Conservation (phyloP, 345 rosid species). For the Euphorbia peplus region DNA sequence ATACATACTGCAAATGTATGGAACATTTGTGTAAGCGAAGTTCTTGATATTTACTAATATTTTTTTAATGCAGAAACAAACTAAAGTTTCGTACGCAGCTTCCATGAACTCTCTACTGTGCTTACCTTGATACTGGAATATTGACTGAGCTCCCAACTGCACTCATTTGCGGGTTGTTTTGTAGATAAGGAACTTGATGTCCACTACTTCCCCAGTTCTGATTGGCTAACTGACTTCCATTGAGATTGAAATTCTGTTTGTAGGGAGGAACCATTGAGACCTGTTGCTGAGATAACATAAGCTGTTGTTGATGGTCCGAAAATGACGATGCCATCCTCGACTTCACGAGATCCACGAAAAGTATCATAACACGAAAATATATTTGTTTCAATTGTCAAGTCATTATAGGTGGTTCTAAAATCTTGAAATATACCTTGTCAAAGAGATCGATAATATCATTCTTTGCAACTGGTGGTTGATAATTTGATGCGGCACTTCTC, state of each 20-base stretch:
- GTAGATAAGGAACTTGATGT: slow-evolving; percentile 32
- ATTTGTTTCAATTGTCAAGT: background rate
- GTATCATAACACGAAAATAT: too few species aligned
- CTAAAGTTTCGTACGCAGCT: too few species aligned
- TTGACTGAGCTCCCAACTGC: slow-evolving; percentile 31
- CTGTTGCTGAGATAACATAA: slow-evolving; percentile 24
- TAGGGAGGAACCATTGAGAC: too few species aligned
- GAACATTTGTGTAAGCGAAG: too few species aligned
- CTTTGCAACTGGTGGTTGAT: slow-evolving; percentile 32
- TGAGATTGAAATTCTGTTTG: slow-evolving; percentile 13
- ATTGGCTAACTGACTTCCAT: slow-evolving; percentile 1
- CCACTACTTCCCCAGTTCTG: slow-evolving; percentile 24
- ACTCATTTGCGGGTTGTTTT: too few species aligned
- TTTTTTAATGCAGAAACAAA: too few species aligned
- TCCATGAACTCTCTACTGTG: background rate
- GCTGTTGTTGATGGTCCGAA: slow-evolving; percentile 79
- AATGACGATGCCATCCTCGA: slow-evolving; percentile 79
- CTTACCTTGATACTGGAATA: slow-evolving; percentile 40
- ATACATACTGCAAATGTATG: slow-evolving; percentile 26
- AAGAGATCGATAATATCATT: slow-evolving; percentile 82
- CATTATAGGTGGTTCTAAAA: background rate
- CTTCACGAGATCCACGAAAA: slow-evolving; percentile 40
- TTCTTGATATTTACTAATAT: too few species aligned
- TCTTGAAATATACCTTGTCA: slow-evolving; percentile 59
- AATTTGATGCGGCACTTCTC: slow-evolving; percentile 19